These are phyloP conservation scores for Cutaneotrichosporon spelunceum DNA, from an alignment of 1,284 basidiomycete species.

Conservation along the genomic window DNA sequence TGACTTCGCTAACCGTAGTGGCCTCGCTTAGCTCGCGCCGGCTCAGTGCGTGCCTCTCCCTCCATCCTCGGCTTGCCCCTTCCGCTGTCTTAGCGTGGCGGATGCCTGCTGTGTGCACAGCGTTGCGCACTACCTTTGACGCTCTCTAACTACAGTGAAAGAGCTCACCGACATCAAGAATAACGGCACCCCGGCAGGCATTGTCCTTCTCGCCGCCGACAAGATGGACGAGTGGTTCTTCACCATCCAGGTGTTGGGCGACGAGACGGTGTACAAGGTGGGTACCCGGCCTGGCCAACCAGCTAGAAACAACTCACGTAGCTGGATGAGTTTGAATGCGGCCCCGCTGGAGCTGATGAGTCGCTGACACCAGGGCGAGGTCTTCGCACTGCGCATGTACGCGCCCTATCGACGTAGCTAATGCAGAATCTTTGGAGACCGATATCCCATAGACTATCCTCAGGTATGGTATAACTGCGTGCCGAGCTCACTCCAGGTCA, in stretches of 20 bases:
- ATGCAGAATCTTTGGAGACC: constrained; percentile 29
- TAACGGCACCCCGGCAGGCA: constrained; percentile 46
- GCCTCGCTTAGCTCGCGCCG: constrained; percentile 17
- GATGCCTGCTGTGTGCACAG: no score
- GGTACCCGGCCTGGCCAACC: not conserved
- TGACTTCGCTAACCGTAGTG: constrained; percentile 18
- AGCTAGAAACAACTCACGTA: no score
- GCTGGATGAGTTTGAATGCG: no score
- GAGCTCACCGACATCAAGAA: constrained; percentile 45
- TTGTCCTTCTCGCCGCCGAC: constrained; percentile 37
- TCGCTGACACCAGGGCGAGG: constrained; percentile 40
- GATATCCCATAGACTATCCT: constrained; percentile 51
- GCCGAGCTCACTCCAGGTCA: constrained; percentile 45
- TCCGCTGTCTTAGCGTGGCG: no score
- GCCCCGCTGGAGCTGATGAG: no score
- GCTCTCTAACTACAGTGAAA: constrained; percentile 36
- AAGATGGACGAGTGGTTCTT: constrained; percentile 44
- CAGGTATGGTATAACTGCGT: constrained; percentile 33
- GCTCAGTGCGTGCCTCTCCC: constrained; percentile 16
- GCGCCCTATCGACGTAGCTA: not conserved
- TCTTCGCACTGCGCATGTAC: constrained; percentile 39
- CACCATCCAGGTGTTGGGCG: constrained; percentile 42
- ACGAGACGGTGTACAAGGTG: constrained; percentile 47
- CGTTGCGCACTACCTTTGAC: no score
- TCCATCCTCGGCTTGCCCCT: not conserved